Evolutionary conservation across 2,329 filamentous ascomycete species (phyloP), one percentile per base, ranked within the genome.

Genomic region (Penicillium sp.): DNA sequence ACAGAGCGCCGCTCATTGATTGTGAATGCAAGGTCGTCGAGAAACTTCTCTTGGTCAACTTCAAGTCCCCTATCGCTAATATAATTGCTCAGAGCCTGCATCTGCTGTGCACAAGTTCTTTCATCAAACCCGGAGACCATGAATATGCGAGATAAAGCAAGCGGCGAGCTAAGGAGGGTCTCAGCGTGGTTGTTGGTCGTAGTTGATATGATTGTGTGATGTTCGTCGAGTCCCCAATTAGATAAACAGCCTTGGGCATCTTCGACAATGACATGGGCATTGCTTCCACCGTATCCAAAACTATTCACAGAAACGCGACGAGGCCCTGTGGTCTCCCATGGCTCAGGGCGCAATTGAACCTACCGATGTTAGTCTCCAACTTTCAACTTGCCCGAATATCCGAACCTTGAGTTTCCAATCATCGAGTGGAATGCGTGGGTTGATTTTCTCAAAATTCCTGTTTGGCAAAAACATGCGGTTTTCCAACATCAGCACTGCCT

Each of bases 211-310:
- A 21, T 12, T n/a, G 4, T 15, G 35, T 16, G 16, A 13, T 34
- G 4, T 23, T 8, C 16, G 6, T 48, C 18, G 12, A 49, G 32
- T n/a, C 27, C 46, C 10, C 38, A 52, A 13, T n/a, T 9, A 27
- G 53, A 52, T 7, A 59, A 42, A 29, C 59, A 60, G 4, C 59
- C 50, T 4, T 37, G 18, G 6, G 60, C 46, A 40, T 67, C 63
- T 51, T 73, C 71, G 6, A 80, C 56, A 15, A 80, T 73, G 4
- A 68, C 66, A 55, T 80, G 78, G 0, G 72, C 74, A 55, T 79
- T 80, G 16, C 74, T 73, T 38, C 78, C 78, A 16, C 78, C 77
- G 25, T 76, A 79, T 2, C 77, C 78, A 52, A 79, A 79, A 6
- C 71, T 75, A 57, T 76, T 77, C 46, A 78, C 66, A 1, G 59